Percentiles rank a stretch among this genome's conserved stretches.
Conservation (phyloP, 306 rosid species). For the Medicago lupulina region DNA sequence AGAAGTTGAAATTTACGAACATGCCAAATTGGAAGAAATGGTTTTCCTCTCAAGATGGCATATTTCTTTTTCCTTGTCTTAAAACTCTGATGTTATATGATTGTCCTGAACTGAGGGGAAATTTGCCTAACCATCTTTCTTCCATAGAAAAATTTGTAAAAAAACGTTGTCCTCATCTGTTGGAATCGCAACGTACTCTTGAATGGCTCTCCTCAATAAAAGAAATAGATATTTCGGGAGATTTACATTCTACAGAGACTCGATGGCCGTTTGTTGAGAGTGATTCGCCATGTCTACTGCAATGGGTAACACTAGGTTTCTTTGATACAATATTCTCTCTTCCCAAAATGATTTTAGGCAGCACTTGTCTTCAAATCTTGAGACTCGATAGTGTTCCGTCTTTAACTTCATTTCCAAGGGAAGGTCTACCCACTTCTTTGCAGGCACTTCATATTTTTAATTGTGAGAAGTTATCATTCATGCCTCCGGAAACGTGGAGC, state of each 20-base stretch:
- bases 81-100: background rate
- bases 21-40: conserved; percentile 33
- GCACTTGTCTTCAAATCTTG: background rate
- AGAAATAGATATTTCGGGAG: background rate
- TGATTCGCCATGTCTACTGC: background rate
- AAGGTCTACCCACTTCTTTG: conserved; percentile 21
- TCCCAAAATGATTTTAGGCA: background rate
- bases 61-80: conserved; percentile 9
- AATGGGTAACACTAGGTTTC: background rate
- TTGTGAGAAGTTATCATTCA: conserved; percentile 8
- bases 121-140: conserved; percentile 5
- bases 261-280: background rate
- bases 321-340: background rate
- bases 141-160: background rate
- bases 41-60: background rate
- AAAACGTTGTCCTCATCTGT: background rate
- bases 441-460: background rate
- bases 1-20: rapidly evolving
- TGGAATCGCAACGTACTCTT: background rate
- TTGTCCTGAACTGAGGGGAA: background rate
- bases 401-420: background rate
- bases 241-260: background rate
- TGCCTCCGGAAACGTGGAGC: conserved; percentile 5
- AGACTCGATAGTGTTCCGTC: background rate
- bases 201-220: background rate